Percentiles rank a stretch among this genome's conserved stretches.
Conservation (phyloP, 2,329 filamentous ascomycete species). For the Fusarium brevicatenulatum region DNA sequence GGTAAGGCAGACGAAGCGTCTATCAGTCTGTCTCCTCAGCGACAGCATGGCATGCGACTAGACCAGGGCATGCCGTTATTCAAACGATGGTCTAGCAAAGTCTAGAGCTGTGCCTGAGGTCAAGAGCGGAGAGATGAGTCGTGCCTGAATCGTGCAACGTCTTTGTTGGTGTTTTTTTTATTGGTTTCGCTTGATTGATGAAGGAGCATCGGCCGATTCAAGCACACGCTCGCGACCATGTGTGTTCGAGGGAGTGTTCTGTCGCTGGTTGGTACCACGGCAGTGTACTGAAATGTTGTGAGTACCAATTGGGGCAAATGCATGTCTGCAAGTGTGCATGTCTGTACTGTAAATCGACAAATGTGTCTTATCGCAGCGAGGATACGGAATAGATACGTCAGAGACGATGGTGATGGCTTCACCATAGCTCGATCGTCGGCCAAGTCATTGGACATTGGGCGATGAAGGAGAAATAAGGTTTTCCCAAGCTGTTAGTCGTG, state of each 20-base stretch:
- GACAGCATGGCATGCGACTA: constrained; percentile 17
- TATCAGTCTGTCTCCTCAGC: constrained; percentile 14
- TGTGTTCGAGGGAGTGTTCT: neutral
- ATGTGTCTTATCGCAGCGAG: neutral
- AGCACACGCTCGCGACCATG: neutral
- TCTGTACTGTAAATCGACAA: neutral
- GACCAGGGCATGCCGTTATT: constrained; percentile 15
- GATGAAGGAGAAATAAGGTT: constrained; percentile 20
- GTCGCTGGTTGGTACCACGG: neutral
- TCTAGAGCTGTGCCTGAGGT: constrained; percentile 14
- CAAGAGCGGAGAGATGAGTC: neutral
- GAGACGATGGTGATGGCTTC: constrained; percentile 15
- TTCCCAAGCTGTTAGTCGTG: neutral
- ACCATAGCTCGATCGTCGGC: constrained; percentile 1
- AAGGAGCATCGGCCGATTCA: neutral
- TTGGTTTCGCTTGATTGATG: neutral
- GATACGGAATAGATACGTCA: neutral
- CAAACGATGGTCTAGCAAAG: constrained; percentile 11
- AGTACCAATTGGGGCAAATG: neutral
- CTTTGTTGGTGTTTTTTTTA: neutral
- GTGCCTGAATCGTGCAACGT: constrained; percentile 8
- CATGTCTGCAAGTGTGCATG: neutral
- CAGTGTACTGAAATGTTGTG: neutral
- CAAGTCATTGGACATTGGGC: neutral
- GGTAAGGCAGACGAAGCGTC: constrained; percentile 28